Evolutionary conservation across 73 alveolate genomes (phyloP).

Genomic region (Durusdinium trenchii): DNA sequence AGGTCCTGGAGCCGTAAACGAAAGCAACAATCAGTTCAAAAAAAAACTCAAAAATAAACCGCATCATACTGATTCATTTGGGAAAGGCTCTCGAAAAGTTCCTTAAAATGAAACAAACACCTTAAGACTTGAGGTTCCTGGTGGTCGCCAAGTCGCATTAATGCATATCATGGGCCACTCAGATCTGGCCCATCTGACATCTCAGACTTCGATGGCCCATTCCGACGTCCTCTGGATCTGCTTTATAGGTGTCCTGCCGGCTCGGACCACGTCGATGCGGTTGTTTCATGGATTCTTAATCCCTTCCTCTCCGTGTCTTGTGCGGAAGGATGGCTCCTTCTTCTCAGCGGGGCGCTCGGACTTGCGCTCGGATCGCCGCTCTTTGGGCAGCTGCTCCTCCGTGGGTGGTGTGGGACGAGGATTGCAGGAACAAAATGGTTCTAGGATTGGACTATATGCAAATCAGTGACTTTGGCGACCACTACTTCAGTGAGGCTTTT

Average conservation of each 20-base stretch:
- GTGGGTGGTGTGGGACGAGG: background rate
- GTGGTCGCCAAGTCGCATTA: background rate
- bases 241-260: conserved; percentile 27
- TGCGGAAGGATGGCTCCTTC: background rate
- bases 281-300: background rate
- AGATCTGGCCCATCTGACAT: background rate
- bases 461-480: too few species aligned
- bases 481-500: background rate
- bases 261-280: background rate
- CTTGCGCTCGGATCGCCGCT: background rate
- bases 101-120: too few species aligned
- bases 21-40: background rate
- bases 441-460: too few species aligned
- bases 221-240: background rate
- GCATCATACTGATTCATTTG: too few species aligned
- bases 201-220: background rate
- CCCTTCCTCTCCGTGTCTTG: background rate
- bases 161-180: background rate
- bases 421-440: too few species aligned
- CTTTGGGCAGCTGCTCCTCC: conserved; percentile 1
- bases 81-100: too few species aligned
- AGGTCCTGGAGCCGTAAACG: conserved; percentile 13
- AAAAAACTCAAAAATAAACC: too few species aligned
- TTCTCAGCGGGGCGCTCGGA: background rate
- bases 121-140: background rate